Evolutionary conservation across 805 yeast species (phyloP).

Genomic region (Wickerhamomyces strasburgensis): DNA sequence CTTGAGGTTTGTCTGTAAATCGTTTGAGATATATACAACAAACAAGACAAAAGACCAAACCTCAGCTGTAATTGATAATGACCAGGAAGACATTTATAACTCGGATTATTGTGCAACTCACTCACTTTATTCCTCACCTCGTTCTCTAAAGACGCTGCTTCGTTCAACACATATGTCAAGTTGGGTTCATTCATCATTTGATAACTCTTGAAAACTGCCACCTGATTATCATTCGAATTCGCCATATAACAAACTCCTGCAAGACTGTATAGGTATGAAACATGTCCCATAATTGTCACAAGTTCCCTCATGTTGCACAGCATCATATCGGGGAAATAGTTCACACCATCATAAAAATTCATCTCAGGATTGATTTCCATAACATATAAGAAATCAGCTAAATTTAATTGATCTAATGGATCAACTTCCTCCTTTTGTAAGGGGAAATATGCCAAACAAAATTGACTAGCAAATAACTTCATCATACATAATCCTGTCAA

Average conservation of each 20-base stretch:
- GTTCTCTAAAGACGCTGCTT: slow-evolving; percentile 1
- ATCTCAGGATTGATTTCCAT: slow-evolving; percentile 11
- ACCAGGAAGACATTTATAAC: background rate
- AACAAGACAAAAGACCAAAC: slow-evolving; percentile 5
- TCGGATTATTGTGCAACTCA: background rate
- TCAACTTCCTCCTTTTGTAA: slow-evolving; percentile 9
- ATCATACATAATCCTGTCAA: slow-evolving; percentile 13
- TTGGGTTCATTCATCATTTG: slow-evolving; percentile 2
- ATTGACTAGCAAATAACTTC: slow-evolving; percentile 8
- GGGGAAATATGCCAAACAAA: slow-evolving; percentile 10
- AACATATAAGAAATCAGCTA: slow-evolving; percentile 8
- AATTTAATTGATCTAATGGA: slow-evolving; percentile 12
- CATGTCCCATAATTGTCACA: slow-evolving; percentile 8
- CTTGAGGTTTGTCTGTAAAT: slow-evolving; percentile 12
- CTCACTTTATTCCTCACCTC: background rate
- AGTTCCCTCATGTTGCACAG: slow-evolving; percentile 10
- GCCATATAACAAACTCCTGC: slow-evolving; percentile 12
- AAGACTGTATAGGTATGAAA: slow-evolving; percentile 12
- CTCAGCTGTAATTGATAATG: slow-evolving; percentile 7
- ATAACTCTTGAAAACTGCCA: slow-evolving; percentile 1
- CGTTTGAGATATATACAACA: slow-evolving; percentile 10
- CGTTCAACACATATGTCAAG: slow-evolving; percentile 1
- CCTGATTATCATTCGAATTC: slow-evolving; percentile 3
- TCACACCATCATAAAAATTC: slow-evolving; percentile 13
- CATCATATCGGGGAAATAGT: slow-evolving; percentile 8